Evolutionary conservation across 140 eudicot species (phyloP).

Genomic region (Stevia rebaudiana): DNA sequence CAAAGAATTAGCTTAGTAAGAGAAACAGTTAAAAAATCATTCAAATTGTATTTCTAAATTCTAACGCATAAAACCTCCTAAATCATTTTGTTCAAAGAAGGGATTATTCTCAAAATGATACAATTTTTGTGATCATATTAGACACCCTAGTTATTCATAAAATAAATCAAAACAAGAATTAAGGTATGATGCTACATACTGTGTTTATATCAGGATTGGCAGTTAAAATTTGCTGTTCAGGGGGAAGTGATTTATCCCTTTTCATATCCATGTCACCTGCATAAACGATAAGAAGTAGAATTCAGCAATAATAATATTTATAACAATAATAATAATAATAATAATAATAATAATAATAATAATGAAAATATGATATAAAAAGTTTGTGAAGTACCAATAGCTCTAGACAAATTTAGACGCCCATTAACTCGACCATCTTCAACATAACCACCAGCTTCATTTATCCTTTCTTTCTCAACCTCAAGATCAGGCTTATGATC

Average conservation of each 20-base stretch:
- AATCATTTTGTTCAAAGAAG: no score
- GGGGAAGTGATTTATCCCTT: slow-evolving; percentile 68
- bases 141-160: neutral
- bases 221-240: slow-evolving; percentile 86
- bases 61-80: neutral
- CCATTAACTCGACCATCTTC: slow-evolving; percentile 88
- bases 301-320: neutral
- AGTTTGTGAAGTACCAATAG: slow-evolving; percentile 49
- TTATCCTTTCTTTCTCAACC: slow-evolving; percentile 75
- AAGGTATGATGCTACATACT: slow-evolving; percentile 43
- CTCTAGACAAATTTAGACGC: slow-evolving; percentile 81
- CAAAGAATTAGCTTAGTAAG: neutral
- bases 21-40: neutral
- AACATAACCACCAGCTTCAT: slow-evolving; percentile 84
- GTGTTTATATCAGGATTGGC: slow-evolving; percentile 85
- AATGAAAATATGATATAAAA: neutral
- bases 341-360: neutral
- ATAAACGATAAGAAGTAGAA: neutral
- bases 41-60: neutral
- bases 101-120: no score
- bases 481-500: slow-evolving; percentile 92
- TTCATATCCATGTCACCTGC: slow-evolving; percentile 93
- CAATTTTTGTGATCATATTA: neutral
- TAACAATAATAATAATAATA: neutral
- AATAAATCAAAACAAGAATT: neutral